A percentile compares a stretch with the other conserved stretches of the same genome.
Conservation (phyloP, 495 filamentous ascomycete genomes). For the Rostrohypoxylon terebratum region DNA sequence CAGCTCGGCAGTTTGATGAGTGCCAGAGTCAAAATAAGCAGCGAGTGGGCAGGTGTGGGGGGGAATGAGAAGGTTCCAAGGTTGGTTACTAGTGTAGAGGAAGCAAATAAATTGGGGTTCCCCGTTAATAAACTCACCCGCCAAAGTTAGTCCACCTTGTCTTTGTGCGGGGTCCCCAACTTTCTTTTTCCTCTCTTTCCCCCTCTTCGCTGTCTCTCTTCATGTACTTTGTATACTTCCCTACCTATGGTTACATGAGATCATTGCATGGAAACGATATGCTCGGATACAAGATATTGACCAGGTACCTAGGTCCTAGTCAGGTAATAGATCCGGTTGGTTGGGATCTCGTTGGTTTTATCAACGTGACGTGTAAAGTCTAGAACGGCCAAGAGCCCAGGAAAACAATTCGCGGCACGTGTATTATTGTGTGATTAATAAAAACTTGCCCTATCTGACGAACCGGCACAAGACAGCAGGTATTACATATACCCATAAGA, state of each 20-base stretch:
- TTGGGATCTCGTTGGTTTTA: not conserved
- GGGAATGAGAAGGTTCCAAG: constrained; percentile 9
- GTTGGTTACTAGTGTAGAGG: too few relatives aligned
- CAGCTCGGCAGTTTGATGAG: not conserved
- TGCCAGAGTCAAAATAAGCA: constrained; percentile 1
- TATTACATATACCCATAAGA: too few relatives aligned
- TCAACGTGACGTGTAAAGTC: constrained; percentile 15
- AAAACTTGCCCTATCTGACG: constrained; percentile 2
- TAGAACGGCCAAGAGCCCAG: constrained; percentile 2
- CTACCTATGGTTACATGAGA: constrained; percentile 14
- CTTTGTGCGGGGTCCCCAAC: constrained; percentile 21
- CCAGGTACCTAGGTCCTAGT: not conserved
- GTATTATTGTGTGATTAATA: not conserved
- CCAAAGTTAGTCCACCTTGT: constrained; percentile 3
- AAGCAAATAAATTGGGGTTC: constrained; percentile 19
- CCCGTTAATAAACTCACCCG: constrained; percentile 8
- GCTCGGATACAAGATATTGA: too few relatives aligned
- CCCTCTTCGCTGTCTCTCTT: not conserved
- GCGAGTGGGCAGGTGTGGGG: constrained; percentile 13
- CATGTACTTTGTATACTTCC: not conserved
- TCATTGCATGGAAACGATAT: constrained; percentile 25
- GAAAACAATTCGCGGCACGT: constrained; percentile 16
- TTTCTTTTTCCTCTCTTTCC: not conserved
- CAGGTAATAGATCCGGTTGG: constrained; percentile 5
- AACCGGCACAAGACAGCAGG: too few relatives aligned